These are phyloP conservation scores for Aureobasidium pullulans DNA, from an alignment of 2,329 filamentous ascomycete genomes.

Conservation along the genomic window DNA sequence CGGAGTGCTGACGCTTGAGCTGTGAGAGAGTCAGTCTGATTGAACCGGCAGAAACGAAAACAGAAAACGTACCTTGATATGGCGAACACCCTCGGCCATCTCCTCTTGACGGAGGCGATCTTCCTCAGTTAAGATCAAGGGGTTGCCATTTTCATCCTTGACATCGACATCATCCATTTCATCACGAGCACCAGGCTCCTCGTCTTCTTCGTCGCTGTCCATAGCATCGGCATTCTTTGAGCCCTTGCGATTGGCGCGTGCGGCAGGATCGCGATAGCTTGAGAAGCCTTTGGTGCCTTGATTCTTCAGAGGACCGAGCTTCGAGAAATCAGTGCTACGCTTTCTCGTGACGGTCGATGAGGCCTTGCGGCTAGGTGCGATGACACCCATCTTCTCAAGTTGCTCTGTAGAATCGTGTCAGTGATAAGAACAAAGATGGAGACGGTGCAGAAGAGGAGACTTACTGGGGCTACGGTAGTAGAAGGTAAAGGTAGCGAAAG, in stretches of 20 bases:
- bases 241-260: slow-evolving; percentile 49
- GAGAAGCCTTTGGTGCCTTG: slow-evolving; percentile 87
- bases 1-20: slow-evolving; percentile 76
- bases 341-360: slow-evolving; percentile 51
- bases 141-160: slow-evolving; percentile 55
- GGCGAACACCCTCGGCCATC: slow-evolving; percentile 70
- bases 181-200: slow-evolving; percentile 58
- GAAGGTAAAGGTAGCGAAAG: slow-evolving; percentile 95
- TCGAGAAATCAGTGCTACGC: slow-evolving; percentile 78
- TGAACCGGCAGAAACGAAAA: not conserved
- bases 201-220: slow-evolving; percentile 66
- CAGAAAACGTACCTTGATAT: slow-evolving; percentile 59
- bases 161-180: slow-evolving; percentile 50
- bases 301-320: slow-evolving; percentile 68
- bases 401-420: slow-evolving; percentile 55
- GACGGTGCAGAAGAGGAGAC: slow-evolving; percentile 31
- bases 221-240: slow-evolving; percentile 48
- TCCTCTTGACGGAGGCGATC: slow-evolving; percentile 67
- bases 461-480: slow-evolving; percentile 92
- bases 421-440: not conserved
- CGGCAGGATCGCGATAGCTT: slow-evolving; percentile 55
- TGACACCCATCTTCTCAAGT: slow-evolving; percentile 91
- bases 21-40: slow-evolving; percentile 29
- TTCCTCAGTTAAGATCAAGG: slow-evolving; percentile 54
- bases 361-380: slow-evolving; percentile 55